Conservation (phyloP, 2,329 filamentous ascomycete species). For the Ceratocystis cacaofunesta region DNA sequence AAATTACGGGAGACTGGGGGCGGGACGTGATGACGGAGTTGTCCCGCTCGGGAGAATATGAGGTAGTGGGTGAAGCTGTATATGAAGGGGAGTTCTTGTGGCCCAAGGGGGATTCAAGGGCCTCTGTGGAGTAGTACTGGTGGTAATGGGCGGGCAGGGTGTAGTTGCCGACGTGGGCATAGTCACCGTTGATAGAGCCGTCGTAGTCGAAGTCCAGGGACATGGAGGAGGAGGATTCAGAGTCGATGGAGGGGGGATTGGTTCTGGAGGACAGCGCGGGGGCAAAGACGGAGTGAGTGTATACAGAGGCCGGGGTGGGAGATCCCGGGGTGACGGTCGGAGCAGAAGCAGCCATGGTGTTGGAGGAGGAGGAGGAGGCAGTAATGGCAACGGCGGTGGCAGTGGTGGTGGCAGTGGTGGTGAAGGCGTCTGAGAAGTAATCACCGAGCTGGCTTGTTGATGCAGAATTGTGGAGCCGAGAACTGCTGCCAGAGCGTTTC, state of each 20-base stretch:
- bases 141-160: slow-evolving; percentile 33
- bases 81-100: slow-evolving; percentile 37
- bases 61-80: slow-evolving; percentile 27
- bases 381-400: background rate
- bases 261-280: background rate
- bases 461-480: slow-evolving; percentile 8
- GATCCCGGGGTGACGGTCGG: background rate
- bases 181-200: slow-evolving; percentile 24
- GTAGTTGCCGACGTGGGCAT: slow-evolving; percentile 33
- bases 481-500: slow-evolving; percentile 12
- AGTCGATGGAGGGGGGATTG: slow-evolving; percentile 23
- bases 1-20: slow-evolving; percentile 36
- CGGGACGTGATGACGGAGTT: slow-evolving; percentile 36
- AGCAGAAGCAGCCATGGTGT: background rate
- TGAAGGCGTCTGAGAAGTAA: slow-evolving; percentile 12
- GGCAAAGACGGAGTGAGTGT: background rate
- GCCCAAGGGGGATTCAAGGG: slow-evolving; percentile 36
- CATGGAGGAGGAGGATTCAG: slow-evolving; percentile 38
- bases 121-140: slow-evolving; percentile 32
- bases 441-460: slow-evolving; percentile 10
- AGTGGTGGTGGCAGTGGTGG: slow-evolving; percentile 1
- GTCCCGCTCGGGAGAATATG: slow-evolving; percentile 35
- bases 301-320: background rate
- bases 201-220: slow-evolving; percentile 46
- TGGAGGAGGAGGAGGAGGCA: background rate